Evolutionary conservation across 2,329 filamentous ascomycete species (phyloP).

Genomic region (Colletotrichum lini): DNA sequence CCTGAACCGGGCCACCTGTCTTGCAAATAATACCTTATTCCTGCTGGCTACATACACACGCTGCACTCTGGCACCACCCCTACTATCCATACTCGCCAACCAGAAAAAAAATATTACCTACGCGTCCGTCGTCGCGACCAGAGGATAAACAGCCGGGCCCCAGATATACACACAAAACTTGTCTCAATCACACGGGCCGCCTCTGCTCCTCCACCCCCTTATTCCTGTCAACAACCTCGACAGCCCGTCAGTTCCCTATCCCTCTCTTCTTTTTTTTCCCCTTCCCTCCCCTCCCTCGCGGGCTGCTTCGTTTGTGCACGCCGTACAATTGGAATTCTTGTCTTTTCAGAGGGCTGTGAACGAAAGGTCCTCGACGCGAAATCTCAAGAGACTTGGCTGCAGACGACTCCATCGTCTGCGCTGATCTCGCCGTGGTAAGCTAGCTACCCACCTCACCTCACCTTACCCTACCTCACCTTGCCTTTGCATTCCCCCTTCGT

Average conservation of each 20-base stretch:
- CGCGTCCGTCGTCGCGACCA: constrained; percentile 34
- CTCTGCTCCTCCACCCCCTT: constrained; percentile 38
- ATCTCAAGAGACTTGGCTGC: constrained; percentile 68
- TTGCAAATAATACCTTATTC: constrained; percentile 41
- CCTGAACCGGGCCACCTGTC: constrained; percentile 27
- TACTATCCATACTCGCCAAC: constrained; percentile 3
- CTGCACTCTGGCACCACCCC: not conserved
- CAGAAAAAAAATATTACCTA: constrained; percentile 32
- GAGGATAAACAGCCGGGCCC: constrained; percentile 31
- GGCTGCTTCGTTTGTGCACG: constrained; percentile 32
- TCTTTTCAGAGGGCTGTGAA: constrained; percentile 30
- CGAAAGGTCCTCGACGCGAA: constrained; percentile 46
- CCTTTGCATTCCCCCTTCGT: constrained; percentile 21
- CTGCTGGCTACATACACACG: constrained; percentile 18
- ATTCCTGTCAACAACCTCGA: constrained; percentile 41
- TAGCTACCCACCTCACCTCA: constrained; percentile 19
- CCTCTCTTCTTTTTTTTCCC: constrained; percentile 1
- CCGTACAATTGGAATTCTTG: constrained; percentile 3
- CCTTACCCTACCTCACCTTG: constrained; percentile 31
- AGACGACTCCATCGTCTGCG: constrained; percentile 73
- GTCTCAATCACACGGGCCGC: constrained; percentile 41
- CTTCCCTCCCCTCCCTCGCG: constrained; percentile 3
- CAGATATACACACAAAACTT: constrained; percentile 30
- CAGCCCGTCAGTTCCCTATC: constrained; percentile 32
- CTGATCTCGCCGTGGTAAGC: constrained; percentile 72